A percentile compares a stretch with the other conserved stretches of the same genome.
Conservation (phyloP, 768 basidiomycete species). For the Leccinum aurantiacum region DNA sequence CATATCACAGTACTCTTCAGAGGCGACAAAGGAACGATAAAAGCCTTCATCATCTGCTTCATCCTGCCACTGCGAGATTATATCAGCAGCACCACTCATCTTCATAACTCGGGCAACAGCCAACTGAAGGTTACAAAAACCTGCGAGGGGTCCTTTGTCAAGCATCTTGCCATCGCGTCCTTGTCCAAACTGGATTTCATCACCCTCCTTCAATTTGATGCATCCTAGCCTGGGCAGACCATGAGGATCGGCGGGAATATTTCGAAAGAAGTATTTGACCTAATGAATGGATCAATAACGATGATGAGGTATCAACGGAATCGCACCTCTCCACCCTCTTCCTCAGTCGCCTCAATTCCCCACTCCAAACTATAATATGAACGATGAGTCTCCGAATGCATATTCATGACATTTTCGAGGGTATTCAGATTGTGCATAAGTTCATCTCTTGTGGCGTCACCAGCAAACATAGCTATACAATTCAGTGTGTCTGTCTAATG, state of each 20-base stretch:
- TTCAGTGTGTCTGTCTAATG: background rate
- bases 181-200: slow-evolving; percentile 6
- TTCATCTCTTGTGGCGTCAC: too few species aligned
- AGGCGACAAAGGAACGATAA: too few species aligned
- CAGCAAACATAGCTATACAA: background rate
- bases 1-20: too few species aligned
- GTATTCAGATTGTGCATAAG: too few species aligned
- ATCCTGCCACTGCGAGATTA: too few species aligned
- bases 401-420: slow-evolving; percentile 1
- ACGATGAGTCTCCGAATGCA: background rate
- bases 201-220: background rate
- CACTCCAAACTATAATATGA: background rate
- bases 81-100: too few species aligned
- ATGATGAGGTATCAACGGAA: background rate
- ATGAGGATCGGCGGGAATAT: background rate
- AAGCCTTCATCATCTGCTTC: too few species aligned
- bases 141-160: background rate
- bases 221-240: too few species aligned
- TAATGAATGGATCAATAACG: slow-evolving; percentile 1
- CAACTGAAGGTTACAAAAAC: too few species aligned
- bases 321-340: slow-evolving; percentile 1
- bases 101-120: too few species aligned
- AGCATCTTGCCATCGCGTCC: slow-evolving; percentile 3
- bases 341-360: slow-evolving; percentile 4
- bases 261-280: background rate